Conservation (phyloP, 2,329 filamentous ascomycete genomes). For the Didymella segeticola region DNA sequence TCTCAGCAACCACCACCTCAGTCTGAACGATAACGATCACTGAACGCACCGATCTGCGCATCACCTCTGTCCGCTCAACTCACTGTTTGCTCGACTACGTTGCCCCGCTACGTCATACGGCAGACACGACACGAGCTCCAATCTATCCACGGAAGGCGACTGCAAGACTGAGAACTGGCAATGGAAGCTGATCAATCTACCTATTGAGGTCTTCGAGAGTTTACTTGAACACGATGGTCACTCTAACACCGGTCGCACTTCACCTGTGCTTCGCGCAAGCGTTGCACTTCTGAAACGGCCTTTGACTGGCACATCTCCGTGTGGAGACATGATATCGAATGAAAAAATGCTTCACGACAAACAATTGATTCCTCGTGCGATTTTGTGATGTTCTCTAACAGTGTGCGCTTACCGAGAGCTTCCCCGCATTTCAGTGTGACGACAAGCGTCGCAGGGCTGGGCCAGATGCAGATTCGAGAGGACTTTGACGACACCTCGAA, state of each 20-base stretch:
- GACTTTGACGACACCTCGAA: too few species aligned
- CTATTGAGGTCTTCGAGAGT: slow-evolving; percentile 44
- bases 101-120: slow-evolving; percentile 35
- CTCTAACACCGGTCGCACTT: slow-evolving; percentile 47
- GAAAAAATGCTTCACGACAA: slow-evolving; percentile 49
- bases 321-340: slow-evolving; percentile 46
- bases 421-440: slow-evolving; percentile 20
- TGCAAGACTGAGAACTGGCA: slow-evolving; percentile 36
- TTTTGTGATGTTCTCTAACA: slow-evolving; percentile 19
- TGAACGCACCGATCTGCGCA: slow-evolving; percentile 37
- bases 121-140: slow-evolving; percentile 35
- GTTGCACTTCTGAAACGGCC: slow-evolving; percentile 33
- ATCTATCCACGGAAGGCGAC: slow-evolving; percentile 29
- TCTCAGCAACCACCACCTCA: slow-evolving; percentile 45
- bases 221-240: slow-evolving; percentile 44
- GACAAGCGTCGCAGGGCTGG: not conserved
- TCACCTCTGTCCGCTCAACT: slow-evolving; percentile 32
- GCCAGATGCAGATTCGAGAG: too few species aligned
- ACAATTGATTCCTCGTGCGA: not conserved
- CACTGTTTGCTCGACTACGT: slow-evolving; percentile 31
- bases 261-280: slow-evolving; percentile 14
- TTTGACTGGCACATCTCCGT: slow-evolving; percentile 48
- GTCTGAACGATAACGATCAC: slow-evolving; percentile 38
- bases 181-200: slow-evolving; percentile 46
- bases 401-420: slow-evolving; percentile 22